phyloP scores from a whole-genome alignment of 2,329 filamentous ascomycete genomes.

The Epichloe gansuensis region DNA sequence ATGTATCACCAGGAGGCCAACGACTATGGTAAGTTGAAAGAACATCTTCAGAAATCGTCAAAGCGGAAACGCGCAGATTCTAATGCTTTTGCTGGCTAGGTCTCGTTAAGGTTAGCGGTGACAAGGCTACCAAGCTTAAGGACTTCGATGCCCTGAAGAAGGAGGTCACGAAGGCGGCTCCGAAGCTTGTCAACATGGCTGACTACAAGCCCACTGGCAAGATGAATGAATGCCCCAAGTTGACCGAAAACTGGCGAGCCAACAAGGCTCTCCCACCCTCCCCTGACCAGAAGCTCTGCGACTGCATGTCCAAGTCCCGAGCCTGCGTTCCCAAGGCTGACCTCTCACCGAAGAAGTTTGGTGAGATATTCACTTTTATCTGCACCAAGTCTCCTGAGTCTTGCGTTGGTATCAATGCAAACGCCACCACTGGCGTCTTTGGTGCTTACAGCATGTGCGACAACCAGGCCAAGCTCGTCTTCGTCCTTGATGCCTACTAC shows the following conservation, averaged over 20 bases:
- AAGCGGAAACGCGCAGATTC: neutral
- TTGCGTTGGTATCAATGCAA: constrained; percentile 56
- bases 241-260: constrained; percentile 50
- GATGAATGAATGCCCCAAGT: constrained; percentile 56
- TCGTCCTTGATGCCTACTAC: constrained; percentile 64
- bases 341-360: constrained; percentile 46
- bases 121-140: constrained; percentile 49
- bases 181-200: constrained; percentile 50
- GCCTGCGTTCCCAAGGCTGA: constrained; percentile 52
- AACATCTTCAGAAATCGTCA: neutral
- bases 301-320: constrained; percentile 69
- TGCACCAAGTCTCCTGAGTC: constrained; percentile 45
- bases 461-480: constrained; percentile 55
- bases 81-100: constrained; percentile 26
- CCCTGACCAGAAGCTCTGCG: constrained; percentile 67
- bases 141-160: constrained; percentile 65
- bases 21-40: constrained; percentile 54
- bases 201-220: constrained; percentile 66
- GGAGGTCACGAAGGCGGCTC: constrained; percentile 54
- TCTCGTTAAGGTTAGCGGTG: constrained; percentile 49
- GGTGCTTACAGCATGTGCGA: constrained; percentile 71
- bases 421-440: constrained; percentile 55
- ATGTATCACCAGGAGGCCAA: constrained; percentile 94
- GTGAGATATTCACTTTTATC: constrained; percentile 59
- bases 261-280: constrained; percentile 62